phyloP scores from a whole-genome alignment of 148 eudicot species.

The Tetragonia tetragonoides region DNA sequence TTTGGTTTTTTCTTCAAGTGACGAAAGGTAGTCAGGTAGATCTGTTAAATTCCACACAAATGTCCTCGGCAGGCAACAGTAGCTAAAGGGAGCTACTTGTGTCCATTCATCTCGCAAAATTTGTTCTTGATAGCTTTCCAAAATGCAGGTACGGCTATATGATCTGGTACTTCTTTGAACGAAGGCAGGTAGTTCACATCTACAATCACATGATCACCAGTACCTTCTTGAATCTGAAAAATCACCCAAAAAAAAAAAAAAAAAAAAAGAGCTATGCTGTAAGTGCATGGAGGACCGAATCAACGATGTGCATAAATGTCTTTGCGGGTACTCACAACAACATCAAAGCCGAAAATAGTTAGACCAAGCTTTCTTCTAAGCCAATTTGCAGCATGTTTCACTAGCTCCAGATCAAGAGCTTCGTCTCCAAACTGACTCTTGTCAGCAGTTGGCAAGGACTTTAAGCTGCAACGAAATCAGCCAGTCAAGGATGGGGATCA shows the following conservation, averaged over 20 bases:
- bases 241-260: too few species aligned
- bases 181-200: slow-evolving; percentile 96
- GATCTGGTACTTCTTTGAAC: slow-evolving; percentile 86
- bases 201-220: slow-evolving; percentile 87
- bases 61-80: neutral
- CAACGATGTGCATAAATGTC: neutral
- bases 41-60: neutral
- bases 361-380: slow-evolving; percentile 66
- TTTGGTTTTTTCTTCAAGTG: neutral
- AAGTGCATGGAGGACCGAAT: too few species aligned
- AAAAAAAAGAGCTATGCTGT: too few species aligned
- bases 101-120: slow-evolving; percentile 23
- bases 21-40: neutral
- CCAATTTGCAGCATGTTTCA: slow-evolving; percentile 72
- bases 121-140: slow-evolving; percentile 80
- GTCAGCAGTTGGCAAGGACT: slow-evolving; percentile 67
- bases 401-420: slow-evolving; percentile 64
- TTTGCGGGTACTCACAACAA: slow-evolving; percentile 67
- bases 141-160: slow-evolving; percentile 78
- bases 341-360: slow-evolving; percentile 91
- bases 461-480: slow-evolving; percentile 48
- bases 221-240: slow-evolving; percentile 72
- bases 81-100: neutral
- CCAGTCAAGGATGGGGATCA: neutral
- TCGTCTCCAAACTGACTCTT: slow-evolving; percentile 35